Percentiles rank a stretch among this genome's conserved stretches.
Conservation (phyloP, 2,329 filamentous ascomycete species). For the Sclerotinia sclerotiorum region DNA sequence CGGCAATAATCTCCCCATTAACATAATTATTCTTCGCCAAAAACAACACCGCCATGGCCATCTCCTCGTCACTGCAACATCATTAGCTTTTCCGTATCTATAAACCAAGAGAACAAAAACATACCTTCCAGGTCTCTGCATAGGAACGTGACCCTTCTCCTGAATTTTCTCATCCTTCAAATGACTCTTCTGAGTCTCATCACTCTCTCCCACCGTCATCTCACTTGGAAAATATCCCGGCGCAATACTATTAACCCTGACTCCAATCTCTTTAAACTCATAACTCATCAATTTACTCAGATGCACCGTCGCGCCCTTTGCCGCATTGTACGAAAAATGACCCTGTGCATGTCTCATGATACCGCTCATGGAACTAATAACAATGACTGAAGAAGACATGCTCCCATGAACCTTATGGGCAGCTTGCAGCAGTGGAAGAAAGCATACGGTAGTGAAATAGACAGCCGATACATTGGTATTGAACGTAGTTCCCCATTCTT, state of each 20-base stretch:
- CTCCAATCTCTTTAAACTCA: constrained; percentile 53
- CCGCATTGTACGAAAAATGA: constrained; percentile 43
- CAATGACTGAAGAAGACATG: constrained; percentile 35
- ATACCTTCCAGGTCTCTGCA: constrained; percentile 47
- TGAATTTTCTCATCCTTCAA: constrained; percentile 53
- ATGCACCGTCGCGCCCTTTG: constrained; percentile 52
- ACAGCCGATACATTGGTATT: constrained; percentile 69
- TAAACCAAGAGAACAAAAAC: not conserved
- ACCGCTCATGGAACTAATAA: constrained; percentile 37
- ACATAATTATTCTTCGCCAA: constrained; percentile 46
- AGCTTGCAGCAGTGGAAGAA: constrained; percentile 60
- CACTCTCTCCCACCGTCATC: constrained; percentile 49
- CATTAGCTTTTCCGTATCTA: not conserved
- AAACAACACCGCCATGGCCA: constrained; percentile 57
- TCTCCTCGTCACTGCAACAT: constrained; percentile 45
- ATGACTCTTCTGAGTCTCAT: constrained; percentile 50
- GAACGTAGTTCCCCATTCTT: constrained; percentile 69
- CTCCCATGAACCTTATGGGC: constrained; percentile 47
- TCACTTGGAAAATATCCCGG: constrained; percentile 49
- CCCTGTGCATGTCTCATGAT: constrained; percentile 37
- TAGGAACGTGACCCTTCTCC: constrained; percentile 51
- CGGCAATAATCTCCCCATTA: constrained; percentile 44
- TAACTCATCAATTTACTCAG: constrained; percentile 55
- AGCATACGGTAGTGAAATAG: constrained; percentile 63
- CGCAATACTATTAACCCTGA: constrained; percentile 58